Evolutionary conservation across 164 flowering plant species (phyloP).

Genomic region (Taxillus chinensis): DNA sequence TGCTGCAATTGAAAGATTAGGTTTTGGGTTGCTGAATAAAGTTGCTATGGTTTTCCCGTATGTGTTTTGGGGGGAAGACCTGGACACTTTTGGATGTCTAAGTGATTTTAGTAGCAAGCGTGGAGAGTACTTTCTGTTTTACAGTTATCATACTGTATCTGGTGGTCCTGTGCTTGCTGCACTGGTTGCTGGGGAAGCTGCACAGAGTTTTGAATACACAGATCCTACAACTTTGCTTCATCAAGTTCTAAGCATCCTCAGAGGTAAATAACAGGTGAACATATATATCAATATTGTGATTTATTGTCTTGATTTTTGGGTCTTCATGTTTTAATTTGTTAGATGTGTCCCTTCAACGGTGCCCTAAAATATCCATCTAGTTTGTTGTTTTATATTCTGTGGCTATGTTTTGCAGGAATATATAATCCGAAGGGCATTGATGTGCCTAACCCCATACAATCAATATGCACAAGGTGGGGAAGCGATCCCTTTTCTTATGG

Average conservation of each 20-base stretch:
- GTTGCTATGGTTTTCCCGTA: slow-evolving; percentile 88
- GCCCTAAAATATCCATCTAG: neutral
- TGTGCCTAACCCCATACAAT: slow-evolving; percentile 86
- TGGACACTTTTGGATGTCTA: slow-evolving; percentile 88
- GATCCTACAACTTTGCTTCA: slow-evolving; percentile 52
- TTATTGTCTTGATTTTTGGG: neutral
- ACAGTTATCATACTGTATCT: slow-evolving; percentile 84
- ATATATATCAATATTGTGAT: neutral
- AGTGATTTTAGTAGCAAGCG: slow-evolving; percentile 37
- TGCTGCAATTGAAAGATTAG: slow-evolving; percentile 75
- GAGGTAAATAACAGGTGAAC: slow-evolving; percentile 33
- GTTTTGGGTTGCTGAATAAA: slow-evolving; percentile 89
- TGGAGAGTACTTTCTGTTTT: slow-evolving; percentile 87
- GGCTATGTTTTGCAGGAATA: slow-evolving; percentile 45
- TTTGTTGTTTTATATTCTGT: slow-evolving; percentile 5
- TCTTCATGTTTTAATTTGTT: neutral
- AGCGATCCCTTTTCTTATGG: slow-evolving; percentile 76
- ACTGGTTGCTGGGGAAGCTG: slow-evolving; percentile 95
- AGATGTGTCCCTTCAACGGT: neutral
- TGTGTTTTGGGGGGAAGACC: slow-evolving; percentile 89
- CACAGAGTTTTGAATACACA: slow-evolving; percentile 55
- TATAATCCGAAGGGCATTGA: slow-evolving; percentile 64
- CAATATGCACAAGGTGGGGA: slow-evolving; percentile 92
- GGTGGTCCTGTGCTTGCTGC: slow-evolving; percentile 85
- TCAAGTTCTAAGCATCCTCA: slow-evolving; percentile 58